phyloP scores from a whole-genome alignment of 2,329 filamentous ascomycete genomes.

The Colletotrichum liriopes region DNA sequence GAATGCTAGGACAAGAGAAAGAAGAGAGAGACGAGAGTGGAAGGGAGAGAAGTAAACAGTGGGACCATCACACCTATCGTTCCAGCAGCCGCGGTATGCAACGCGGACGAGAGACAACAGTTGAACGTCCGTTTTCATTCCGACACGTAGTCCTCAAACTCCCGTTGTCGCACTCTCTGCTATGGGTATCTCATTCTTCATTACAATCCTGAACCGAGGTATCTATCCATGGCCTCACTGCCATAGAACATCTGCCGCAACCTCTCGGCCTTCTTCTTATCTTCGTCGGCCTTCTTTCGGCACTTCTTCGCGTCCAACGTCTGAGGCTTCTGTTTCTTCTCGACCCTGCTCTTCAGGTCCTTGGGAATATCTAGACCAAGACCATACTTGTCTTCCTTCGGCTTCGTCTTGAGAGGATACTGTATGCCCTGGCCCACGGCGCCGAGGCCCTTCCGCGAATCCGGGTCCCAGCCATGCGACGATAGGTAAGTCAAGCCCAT shows the following conservation, averaged over 20 bases:
- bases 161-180: background rate
- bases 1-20: no score
- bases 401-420: constrained; percentile 80
- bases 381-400: constrained; percentile 83
- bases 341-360: constrained; percentile 57
- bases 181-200: constrained; percentile 26
- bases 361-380: constrained; percentile 71
- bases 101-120: no score
- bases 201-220: constrained; percentile 66
- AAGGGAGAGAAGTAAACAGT: no score
- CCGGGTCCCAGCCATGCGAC: constrained; percentile 82
- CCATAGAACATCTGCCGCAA: constrained; percentile 82
- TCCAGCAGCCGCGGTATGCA: no score
- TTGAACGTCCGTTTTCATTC: no score
- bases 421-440: constrained; percentile 79
- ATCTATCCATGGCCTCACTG: constrained; percentile 82
- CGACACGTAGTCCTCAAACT: background rate
- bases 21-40: no score
- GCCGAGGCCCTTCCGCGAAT: constrained; percentile 81
- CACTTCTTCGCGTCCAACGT: constrained; percentile 80
- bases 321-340: constrained; percentile 60
- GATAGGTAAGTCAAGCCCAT: constrained; percentile 79
- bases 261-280: constrained; percentile 74
- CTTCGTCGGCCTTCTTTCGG: constrained; percentile 72
- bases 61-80: no score